Evolutionary conservation across 1,139 yeast species (phyloP).

Genomic region (Hanseniaspora uvarum): DNA sequence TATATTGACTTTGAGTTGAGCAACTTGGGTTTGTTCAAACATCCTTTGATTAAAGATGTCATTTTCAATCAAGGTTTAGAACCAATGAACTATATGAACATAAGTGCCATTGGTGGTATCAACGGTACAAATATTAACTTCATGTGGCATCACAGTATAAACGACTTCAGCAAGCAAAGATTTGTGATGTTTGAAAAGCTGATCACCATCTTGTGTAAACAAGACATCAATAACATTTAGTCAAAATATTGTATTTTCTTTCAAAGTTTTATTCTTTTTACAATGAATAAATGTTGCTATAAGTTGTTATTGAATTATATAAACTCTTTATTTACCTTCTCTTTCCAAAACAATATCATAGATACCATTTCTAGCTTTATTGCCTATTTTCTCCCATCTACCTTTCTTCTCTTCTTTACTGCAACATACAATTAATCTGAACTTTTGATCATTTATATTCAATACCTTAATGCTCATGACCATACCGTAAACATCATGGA

Average conservation of each 20-base stretch:
- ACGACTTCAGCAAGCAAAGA: slow-evolving; percentile 4
- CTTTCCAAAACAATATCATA: slow-evolving; percentile 36
- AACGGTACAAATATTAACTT: slow-evolving; percentile 7
- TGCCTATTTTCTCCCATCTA: slow-evolving; percentile 51
- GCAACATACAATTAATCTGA: slow-evolving; percentile 55
- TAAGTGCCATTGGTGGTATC: slow-evolving; percentile 14
- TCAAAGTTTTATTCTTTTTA: no score
- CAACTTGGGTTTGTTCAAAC: slow-evolving; percentile 10
- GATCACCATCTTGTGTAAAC: background rate
- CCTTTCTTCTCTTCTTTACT: slow-evolving; percentile 83
- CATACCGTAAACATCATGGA: slow-evolving; percentile 59
- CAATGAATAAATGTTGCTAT: no score
- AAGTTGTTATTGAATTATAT: background rate
- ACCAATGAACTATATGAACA: slow-evolving; percentile 11
- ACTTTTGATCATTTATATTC: slow-evolving; percentile 40
- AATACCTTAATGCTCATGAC: slow-evolving; percentile 58
- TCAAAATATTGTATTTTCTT: no score
- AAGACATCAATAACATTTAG: background rate
- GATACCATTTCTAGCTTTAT: slow-evolving; percentile 43
- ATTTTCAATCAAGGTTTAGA: slow-evolving; percentile 16
- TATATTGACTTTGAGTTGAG: slow-evolving; percentile 9
- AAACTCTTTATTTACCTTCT: background rate
- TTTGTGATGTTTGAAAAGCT: slow-evolving; percentile 8
- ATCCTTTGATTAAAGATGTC: slow-evolving; percentile 5
- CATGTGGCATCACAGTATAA: slow-evolving; percentile 2